These are phyloP conservation scores for Kwoniella shivajii DNA, from an alignment of 1,284 basidiomycete species.

Conservation along the genomic window DNA sequence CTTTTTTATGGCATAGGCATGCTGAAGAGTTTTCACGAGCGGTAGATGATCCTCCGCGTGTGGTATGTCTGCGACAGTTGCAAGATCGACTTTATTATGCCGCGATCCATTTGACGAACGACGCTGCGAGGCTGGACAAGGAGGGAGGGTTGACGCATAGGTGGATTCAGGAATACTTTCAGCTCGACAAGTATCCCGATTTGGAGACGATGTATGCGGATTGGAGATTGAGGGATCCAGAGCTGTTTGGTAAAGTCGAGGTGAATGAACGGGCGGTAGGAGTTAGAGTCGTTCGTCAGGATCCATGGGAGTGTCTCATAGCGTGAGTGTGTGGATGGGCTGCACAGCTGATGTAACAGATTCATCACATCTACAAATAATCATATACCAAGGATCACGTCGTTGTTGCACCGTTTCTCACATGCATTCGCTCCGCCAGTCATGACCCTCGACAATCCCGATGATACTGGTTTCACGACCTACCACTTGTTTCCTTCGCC, in stretches of 20 bases:
- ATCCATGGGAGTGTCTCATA: slow-evolving; percentile 92
- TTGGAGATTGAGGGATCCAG: slow-evolving; percentile 73
- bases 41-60: slow-evolving; percentile 57
- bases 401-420: slow-evolving; percentile 74
- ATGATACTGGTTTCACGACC: slow-evolving; percentile 29
- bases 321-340: slow-evolving; percentile 63
- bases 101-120: slow-evolving; percentile 61
- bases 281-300: slow-evolving; percentile 77
- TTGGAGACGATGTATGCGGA: slow-evolving; percentile 66
- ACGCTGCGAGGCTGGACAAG: slow-evolving; percentile 36
- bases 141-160: slow-evolving; percentile 66
- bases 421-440: slow-evolving; percentile 70
- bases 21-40: slow-evolving; percentile 50
- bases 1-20: slow-evolving; percentile 52
- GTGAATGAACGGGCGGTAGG: slow-evolving; percentile 61
- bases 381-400: slow-evolving; percentile 87
- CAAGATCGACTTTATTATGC: slow-evolving; percentile 69
- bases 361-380: slow-evolving; percentile 99
- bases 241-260: slow-evolving; percentile 66
- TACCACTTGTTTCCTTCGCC: slow-evolving; percentile 86
- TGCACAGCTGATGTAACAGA: slow-evolving; percentile 55
- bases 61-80: slow-evolving; percentile 78
- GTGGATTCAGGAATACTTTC: slow-evolving; percentile 89
- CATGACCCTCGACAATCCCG: slow-evolving; percentile 43
- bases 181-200: slow-evolving; percentile 58